phyloP scores from a whole-genome alignment of 2,329 filamentous ascomycete species.

The Onygenales sp. region DNA sequence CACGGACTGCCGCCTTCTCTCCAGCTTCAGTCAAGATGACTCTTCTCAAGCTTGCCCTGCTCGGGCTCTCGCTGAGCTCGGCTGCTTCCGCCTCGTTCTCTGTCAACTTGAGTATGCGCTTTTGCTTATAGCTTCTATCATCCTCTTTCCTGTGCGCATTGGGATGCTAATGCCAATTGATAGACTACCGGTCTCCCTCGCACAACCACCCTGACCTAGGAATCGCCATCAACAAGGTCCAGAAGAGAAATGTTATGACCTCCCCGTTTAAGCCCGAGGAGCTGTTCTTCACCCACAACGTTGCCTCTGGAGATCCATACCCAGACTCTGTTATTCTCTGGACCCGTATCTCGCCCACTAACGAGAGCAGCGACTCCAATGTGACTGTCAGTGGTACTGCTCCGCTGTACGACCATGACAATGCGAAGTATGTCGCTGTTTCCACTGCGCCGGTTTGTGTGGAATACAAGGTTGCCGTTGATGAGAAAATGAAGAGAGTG shows the following conservation, averaged over 20 bases:
- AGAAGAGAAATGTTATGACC: constrained; percentile 44
- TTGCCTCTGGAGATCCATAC: constrained; percentile 41
- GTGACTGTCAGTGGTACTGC: constrained; percentile 49
- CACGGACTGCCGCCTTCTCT: neutral
- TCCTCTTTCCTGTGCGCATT: neutral
- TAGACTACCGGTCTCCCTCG: constrained; percentile 56
- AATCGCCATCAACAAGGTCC: constrained; percentile 54
- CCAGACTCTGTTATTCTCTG: constrained; percentile 35
- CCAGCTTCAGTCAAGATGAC: neutral
- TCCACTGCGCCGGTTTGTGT: constrained; percentile 58
- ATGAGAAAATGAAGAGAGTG: constrained; percentile 36
- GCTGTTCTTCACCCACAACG: constrained; percentile 57
- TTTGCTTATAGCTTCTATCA: neutral
- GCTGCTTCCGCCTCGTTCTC: neutral
- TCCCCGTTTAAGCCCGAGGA: constrained; percentile 35
- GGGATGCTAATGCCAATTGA: neutral
- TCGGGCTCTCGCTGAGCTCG: neutral
- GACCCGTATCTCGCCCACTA: constrained; percentile 33
- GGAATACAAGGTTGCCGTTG: constrained; percentile 50
- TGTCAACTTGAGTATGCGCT: constrained; percentile 1
- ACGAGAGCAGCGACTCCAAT: constrained; percentile 40
- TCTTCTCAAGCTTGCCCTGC: neutral
- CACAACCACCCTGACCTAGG: constrained; percentile 54
- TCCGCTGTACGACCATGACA: constrained; percentile 39
- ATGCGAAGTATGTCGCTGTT: constrained; percentile 23